phyloP scores from a whole-genome alignment of 2,329 filamentous ascomycete species.

The Talaromyces sp. region DNA sequence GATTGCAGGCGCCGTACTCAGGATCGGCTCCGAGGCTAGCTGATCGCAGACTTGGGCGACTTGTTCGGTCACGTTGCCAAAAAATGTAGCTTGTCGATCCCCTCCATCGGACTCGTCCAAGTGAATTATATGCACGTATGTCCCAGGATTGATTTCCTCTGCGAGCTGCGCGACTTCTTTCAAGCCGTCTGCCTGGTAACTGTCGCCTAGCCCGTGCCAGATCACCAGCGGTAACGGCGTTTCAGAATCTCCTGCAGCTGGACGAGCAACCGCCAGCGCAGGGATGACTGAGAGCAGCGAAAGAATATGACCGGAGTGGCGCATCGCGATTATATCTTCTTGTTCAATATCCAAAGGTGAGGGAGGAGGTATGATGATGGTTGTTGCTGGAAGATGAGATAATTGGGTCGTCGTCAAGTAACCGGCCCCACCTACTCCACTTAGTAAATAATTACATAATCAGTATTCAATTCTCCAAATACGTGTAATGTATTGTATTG shows the following conservation, averaged over 20 bases:
- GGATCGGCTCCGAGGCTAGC: constrained; percentile 69
- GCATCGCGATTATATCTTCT: neutral
- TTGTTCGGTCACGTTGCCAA: constrained; percentile 82
- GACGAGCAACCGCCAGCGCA: constrained; percentile 13
- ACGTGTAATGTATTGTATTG: neutral
- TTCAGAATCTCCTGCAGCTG: constrained; percentile 15
- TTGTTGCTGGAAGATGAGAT: neutral
- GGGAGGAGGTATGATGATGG: neutral
- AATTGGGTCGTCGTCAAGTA: neutral
- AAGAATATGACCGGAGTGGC: neutral
- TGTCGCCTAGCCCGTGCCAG: constrained; percentile 76
- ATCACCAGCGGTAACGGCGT: constrained; percentile 77
- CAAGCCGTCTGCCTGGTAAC: constrained; percentile 71
- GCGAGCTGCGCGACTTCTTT: constrained; percentile 66
- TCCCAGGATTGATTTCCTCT: constrained; percentile 70
- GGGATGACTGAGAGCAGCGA: constrained; percentile 11
- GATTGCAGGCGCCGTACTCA: constrained; percentile 74
- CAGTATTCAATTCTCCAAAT: neutral
- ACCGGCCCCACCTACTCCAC: neutral
- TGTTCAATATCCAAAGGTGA: neutral
- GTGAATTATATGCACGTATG: constrained; percentile 74
- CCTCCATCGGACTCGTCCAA: constrained; percentile 59
- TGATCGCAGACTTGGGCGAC: constrained; percentile 71
- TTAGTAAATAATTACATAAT: neutral
- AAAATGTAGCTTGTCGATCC: constrained; percentile 81